Evolutionary conservation across 2,329 filamentous ascomycete species (phyloP).

Genomic region (Aspergillus chevalieri): DNA sequence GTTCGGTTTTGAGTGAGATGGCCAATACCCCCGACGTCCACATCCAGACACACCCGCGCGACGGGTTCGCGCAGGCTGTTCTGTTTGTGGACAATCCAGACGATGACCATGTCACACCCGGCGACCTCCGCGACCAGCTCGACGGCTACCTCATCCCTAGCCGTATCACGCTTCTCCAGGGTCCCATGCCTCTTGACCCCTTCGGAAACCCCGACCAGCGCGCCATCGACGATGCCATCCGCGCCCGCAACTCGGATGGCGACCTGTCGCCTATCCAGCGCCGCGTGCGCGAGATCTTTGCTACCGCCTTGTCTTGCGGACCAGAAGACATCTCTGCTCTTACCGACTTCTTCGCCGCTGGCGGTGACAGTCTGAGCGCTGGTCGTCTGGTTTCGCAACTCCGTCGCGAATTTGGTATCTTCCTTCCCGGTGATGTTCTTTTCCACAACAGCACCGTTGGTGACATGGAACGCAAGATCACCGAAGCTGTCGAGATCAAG

Average conservation of each 20-base stretch:
- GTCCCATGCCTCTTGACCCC: slow-evolving; percentile 29
- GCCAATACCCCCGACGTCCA: neutral
- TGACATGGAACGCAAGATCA: slow-evolving; percentile 21
- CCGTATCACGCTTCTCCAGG: slow-evolving; percentile 27
- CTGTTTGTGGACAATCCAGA: neutral
- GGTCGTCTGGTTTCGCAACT: slow-evolving; percentile 48
- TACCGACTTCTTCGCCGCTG: slow-evolving; percentile 49
- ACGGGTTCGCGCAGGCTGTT: neutral
- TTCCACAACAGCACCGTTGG: slow-evolving; percentile 46
- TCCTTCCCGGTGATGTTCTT: slow-evolving; percentile 47
- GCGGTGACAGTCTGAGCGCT: slow-evolving; percentile 51
- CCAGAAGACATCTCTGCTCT: slow-evolving; percentile 34
- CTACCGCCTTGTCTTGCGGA: slow-evolving; percentile 39
- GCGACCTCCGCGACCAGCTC: slow-evolving; percentile 13
- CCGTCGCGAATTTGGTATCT: slow-evolving; percentile 45
- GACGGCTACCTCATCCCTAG: slow-evolving; percentile 36
- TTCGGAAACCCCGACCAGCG: slow-evolving; percentile 30
- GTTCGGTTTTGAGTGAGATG: neutral
- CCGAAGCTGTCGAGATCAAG: neutral
- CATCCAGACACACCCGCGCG: neutral
- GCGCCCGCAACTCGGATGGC: neutral
- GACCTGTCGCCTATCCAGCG: slow-evolving; percentile 26
- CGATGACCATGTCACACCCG: slow-evolving; percentile 4
- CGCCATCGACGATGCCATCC: slow-evolving; percentile 29
- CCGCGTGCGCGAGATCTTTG: slow-evolving; percentile 42